Base-by-base conservation (phyloP, 352 stramenopile species). In the Poterioochromonas sp. region DNA sequence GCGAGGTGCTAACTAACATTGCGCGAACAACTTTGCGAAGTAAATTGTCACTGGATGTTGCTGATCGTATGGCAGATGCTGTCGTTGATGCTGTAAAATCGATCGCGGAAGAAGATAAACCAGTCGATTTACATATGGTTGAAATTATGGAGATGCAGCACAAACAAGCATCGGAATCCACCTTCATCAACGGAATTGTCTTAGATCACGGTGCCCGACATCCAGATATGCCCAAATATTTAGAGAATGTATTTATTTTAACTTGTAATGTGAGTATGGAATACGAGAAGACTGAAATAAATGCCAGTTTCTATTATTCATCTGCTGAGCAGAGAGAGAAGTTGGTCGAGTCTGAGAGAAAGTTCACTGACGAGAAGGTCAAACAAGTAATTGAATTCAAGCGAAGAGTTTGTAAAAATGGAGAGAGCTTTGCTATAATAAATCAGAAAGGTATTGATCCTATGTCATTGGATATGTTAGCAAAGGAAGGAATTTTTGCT, bases 371-470 rank as follows among this genome's bases (percentile, higher is more conserved):
- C 82, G 92, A 97, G 84, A 97, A 97, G 86, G 90, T 95, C 47
- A 80, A 83, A 82, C 88, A 96, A 84, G 96, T 99, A 80, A 96
- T 99, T 79, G 94, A 98, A 79, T 96, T 99, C 81, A 99, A 99
- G 89, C 92, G 94, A 79, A 87, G 88, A 40, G 89, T 99, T 69
- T 99, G 95, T 86, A 91, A 97, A 83, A 95, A 98, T 81, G 91
- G 93, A 58, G 94, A 98, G 84, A 93, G 84, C 51, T 99, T 99
- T 87, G 94, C 98, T 53, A 94, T 99, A 76, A 97, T 99, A 83
- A 99, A 99, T 89, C 95, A 99, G 88, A 99, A 99, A 87, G 95
- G 95, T 74, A 98, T 99, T 82, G 96, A 99, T 88, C 95, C 96
- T 32, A 88, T 98, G 76, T 96, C 88, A 74, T 86, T 99, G 39